These are phyloP conservation scores for Tricholoma bakamatsutake DNA, from an alignment of 768 basidiomycete species.

Conservation along the genomic window DNA sequence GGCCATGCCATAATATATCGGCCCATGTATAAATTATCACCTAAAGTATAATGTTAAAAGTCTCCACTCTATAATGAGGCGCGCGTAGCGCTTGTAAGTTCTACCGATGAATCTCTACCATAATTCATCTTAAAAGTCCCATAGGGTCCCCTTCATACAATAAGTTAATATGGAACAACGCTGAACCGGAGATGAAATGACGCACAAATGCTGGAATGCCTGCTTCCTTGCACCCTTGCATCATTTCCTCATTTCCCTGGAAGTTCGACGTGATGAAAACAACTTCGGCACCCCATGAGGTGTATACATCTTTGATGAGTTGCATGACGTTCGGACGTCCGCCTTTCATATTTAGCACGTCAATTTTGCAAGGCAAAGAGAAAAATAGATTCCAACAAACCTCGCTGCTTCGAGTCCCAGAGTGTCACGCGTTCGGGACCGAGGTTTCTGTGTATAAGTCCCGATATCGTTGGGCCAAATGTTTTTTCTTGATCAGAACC, in stretches of 20 bases:
- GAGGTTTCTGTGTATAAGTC: slow-evolving; percentile 61
- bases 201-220: slow-evolving; percentile 63
- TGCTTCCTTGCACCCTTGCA: slow-evolving; percentile 70
- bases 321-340: slow-evolving; percentile 79
- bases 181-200: neutral
- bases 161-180: neutral
- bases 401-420: slow-evolving; percentile 75
- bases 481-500: slow-evolving; percentile 83
- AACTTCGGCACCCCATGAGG: slow-evolving; percentile 72
- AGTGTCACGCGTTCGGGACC: slow-evolving; percentile 65
- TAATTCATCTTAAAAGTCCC: slow-evolving; percentile 51
- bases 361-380: neutral
- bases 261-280: slow-evolving; percentile 82
- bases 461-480: slow-evolving; percentile 74
- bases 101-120: neutral
- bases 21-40: no score
- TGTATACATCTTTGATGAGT: slow-evolving; percentile 64
- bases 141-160: slow-evolving; percentile 50
- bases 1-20: no score
- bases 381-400: slow-evolving; percentile 20
- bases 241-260: slow-evolving; percentile 75
- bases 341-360: slow-evolving; percentile 22
- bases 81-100: no score
- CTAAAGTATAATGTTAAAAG: no score
- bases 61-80: no score